phyloP scores from a whole-genome alignment of 2,329 filamentous ascomycete species.

The Chrysosporium queenslandicum region DNA sequence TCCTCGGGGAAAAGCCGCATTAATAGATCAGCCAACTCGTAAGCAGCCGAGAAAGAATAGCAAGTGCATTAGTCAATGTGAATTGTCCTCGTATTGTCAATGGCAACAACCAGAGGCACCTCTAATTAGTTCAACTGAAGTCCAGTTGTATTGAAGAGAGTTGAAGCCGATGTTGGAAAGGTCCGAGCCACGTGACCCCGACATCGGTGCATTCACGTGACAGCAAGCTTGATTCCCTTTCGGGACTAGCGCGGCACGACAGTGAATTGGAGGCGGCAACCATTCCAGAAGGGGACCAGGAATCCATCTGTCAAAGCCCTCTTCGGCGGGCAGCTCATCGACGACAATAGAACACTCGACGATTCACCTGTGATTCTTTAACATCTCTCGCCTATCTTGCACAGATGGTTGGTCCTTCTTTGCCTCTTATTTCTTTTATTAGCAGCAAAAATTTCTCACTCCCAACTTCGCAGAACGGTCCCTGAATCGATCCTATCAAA shows the following conservation, averaged over 20 bases:
- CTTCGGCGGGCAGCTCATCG: neutral
- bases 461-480: neutral
- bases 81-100: too few relatives aligned
- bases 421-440: neutral
- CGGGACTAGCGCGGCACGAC: neutral
- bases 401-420: neutral
- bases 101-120: neutral
- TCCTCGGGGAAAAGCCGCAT: too few relatives aligned
- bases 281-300: neutral
- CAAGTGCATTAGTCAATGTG: too few relatives aligned
- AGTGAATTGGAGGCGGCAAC: constrained; percentile 2
- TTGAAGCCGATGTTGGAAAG: neutral
- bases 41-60: too few relatives aligned
- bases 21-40: too few relatives aligned
- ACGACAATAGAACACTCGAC: neutral
- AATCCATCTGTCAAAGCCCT: neutral
- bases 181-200: neutral
- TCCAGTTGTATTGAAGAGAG: neutral
- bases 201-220: too few relatives aligned
- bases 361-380: neutral
- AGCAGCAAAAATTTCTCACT: neutral
- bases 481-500: neutral
- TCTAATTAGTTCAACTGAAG: too few relatives aligned
- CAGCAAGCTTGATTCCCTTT: neutral
- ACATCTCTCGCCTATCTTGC: neutral